Conservation (phyloP, 345 rosid species). For the Gossypium australe region DNA sequence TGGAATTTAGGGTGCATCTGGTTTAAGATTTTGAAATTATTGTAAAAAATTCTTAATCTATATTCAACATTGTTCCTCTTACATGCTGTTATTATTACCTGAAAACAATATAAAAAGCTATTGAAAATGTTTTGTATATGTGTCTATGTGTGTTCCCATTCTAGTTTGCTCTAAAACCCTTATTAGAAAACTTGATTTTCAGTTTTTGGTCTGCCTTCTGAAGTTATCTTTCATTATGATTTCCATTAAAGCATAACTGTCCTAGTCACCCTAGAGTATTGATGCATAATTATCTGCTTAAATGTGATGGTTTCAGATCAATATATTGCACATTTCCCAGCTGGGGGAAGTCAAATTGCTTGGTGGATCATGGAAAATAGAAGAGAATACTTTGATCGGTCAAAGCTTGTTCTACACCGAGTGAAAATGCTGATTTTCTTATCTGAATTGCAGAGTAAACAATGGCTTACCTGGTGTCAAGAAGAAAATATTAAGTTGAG, state of each 20-base stretch:
- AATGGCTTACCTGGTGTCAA: slow-evolving; percentile 89
- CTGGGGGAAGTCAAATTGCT: slow-evolving; percentile 90
- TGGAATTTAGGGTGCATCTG: not conserved
- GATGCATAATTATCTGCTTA: not conserved
- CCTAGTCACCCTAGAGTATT: not conserved
- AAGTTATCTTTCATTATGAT: not conserved
- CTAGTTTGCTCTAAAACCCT: not conserved
- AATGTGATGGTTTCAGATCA: slow-evolving; percentile 55
- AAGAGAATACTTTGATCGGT: slow-evolving; percentile 81
- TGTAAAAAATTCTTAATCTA: not conserved
- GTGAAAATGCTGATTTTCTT: slow-evolving; percentile 81
- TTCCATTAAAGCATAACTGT: not conserved
- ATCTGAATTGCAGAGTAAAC: slow-evolving; percentile 75
- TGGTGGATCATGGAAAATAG: slow-evolving; percentile 99
- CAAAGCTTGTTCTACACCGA: slow-evolving; percentile 64
- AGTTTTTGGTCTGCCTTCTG: not conserved
- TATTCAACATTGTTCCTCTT: not conserved
- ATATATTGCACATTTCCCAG: slow-evolving; percentile 74
- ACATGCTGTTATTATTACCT: not conserved
- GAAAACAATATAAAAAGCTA: not conserved
- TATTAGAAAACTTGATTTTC: not conserved
- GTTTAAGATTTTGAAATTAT: not conserved
- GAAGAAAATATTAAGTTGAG: slow-evolving; percentile 79
- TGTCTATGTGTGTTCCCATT: not conserved
- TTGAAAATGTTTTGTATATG: not conserved